These are phyloP conservation scores for Atkinsonella texensis DNA, from an alignment of 2,329 filamentous ascomycete species.

Conservation along the genomic window DNA sequence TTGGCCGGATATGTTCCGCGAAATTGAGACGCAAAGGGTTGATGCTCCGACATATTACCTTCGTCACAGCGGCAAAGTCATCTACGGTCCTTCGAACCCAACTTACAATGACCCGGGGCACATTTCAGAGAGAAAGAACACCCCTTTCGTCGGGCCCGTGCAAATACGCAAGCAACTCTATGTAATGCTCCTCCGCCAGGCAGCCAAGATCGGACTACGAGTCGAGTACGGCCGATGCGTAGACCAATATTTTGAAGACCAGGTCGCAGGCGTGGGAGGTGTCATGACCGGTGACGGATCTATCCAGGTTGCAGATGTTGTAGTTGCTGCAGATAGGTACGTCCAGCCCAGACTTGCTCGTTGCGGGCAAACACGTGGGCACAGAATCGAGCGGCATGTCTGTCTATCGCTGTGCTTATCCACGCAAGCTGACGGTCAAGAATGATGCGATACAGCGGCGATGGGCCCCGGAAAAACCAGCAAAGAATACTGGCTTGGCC, in stretches of 20 bases:
- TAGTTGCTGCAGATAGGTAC: slow-evolving; percentile 9
- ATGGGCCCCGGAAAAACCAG: neutral
- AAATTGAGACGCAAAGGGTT: slow-evolving; percentile 1
- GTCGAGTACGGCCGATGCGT: slow-evolving; percentile 3
- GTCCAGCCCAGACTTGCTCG: slow-evolving; percentile 1
- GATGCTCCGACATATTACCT: neutral
- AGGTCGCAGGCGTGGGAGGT: neutral
- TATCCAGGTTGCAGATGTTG: slow-evolving; percentile 3
- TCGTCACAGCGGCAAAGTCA: slow-evolving; percentile 2
- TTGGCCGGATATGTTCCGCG: slow-evolving; percentile 6
- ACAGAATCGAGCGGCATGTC: slow-evolving; percentile 2
- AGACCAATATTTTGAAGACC: slow-evolving; percentile 4
- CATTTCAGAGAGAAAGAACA: neutral
- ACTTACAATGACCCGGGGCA: slow-evolving; percentile 3
- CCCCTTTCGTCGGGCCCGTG: neutral
- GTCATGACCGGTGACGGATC: slow-evolving; percentile 1
- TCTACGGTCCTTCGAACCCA: slow-evolving; percentile 1
- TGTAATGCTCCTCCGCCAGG: slow-evolving; percentile 4
- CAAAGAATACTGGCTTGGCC: slow-evolving; percentile 2
- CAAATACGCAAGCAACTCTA: slow-evolving; percentile 2
- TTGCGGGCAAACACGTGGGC: neutral
- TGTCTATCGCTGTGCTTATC: slow-evolving; percentile 2
- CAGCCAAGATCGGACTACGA: slow-evolving; percentile 2
- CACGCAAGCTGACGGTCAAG: neutral
- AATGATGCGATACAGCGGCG: neutral